Evolutionary conservation across 1,139 yeast species (phyloP).

Genomic region (Geotrichum histeridarum): DNA sequence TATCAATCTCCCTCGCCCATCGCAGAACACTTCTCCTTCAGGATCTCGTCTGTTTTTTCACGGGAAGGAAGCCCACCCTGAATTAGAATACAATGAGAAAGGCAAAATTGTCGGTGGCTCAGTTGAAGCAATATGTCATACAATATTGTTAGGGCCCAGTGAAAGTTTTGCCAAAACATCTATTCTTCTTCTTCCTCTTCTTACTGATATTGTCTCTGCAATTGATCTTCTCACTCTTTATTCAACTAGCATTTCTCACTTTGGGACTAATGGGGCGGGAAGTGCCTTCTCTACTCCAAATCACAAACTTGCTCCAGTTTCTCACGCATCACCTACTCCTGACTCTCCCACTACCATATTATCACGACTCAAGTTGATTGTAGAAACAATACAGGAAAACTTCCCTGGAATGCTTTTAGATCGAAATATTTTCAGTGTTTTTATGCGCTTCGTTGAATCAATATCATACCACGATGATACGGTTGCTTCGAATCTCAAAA

Average conservation of each 20-base stretch:
- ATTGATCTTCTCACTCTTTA: conserved; percentile 47
- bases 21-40: background rate
- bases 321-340: background rate
- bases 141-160: conserved; percentile 52
- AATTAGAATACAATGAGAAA: conserved; percentile 44
- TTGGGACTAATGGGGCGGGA: background rate
- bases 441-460: conserved; percentile 43
- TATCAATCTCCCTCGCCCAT: background rate
- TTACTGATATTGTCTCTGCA: conserved; percentile 54
- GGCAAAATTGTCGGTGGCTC: conserved; percentile 49
- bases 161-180: conserved; percentile 44
- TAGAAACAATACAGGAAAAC: conserved; percentile 44
- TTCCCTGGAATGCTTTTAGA: conserved; percentile 55
- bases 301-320: conserved; percentile 3
- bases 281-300: conserved; percentile 4
- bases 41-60: conserved; percentile 11
- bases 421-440: conserved; percentile 41
- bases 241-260: conserved; percentile 29
- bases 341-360: conserved; percentile 19
- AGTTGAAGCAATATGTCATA: conserved; percentile 68
- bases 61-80: conserved; percentile 58
- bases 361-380: conserved; percentile 34
- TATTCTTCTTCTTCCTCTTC: conserved; percentile 56
- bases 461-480: conserved; percentile 46
- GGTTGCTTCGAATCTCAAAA: conserved; percentile 43